Evolutionary conservation across 2,329 filamentous ascomycete species (phyloP), one percentile per base, ranked within the genome.

Genomic region (Dactylellina haptotyla): DNA sequence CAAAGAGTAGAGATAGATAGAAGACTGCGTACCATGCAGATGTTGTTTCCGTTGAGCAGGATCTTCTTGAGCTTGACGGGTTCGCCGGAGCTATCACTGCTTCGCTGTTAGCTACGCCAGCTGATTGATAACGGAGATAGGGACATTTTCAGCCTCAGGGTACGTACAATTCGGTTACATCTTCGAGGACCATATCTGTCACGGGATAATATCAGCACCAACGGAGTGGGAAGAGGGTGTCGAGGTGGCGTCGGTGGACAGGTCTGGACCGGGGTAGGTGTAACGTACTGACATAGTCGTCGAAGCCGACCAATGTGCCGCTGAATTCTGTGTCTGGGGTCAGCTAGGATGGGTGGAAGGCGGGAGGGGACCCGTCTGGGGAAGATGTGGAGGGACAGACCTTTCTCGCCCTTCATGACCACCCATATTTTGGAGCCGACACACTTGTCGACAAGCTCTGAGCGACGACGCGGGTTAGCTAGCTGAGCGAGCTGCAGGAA

Each of bases 371-470:
- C n/a, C n/a, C n/a, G n/a, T n/a, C n/a, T n/a, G 12, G 28, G 41
- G 28, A 34, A 77, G 54, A 77, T 75, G 45, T 58, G 20, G 20
- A 4, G 16, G 41, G 41, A 74, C 81, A 34, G 83, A 96, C 95
- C 95, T 85, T 97, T 98, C 81, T 98, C 95, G 77, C 93, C 92
- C 83, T 99, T 99, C 95, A 99, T 99, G 79, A 99, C 88, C 76
- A 99, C 93, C 93, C 94, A 97, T 82, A 99, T 98, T 79, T 90
- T 90, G 62, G 93, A 98, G 75, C 95, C 95, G 77, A 99, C 93
- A 81, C 95, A 99, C 83, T 97, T 97, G 85, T 99, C 95, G 82
- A 99, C 98, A 80, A 99, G 88, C 83, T 99, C 95, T 97, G 79
- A 76, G n/a, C n/a, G n/a, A n/a, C n/a, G 18, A 61, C 9, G 34